Conservation (phyloP, 1,284 basidiomycete species). For the Kwoniella shivajii region DNA sequence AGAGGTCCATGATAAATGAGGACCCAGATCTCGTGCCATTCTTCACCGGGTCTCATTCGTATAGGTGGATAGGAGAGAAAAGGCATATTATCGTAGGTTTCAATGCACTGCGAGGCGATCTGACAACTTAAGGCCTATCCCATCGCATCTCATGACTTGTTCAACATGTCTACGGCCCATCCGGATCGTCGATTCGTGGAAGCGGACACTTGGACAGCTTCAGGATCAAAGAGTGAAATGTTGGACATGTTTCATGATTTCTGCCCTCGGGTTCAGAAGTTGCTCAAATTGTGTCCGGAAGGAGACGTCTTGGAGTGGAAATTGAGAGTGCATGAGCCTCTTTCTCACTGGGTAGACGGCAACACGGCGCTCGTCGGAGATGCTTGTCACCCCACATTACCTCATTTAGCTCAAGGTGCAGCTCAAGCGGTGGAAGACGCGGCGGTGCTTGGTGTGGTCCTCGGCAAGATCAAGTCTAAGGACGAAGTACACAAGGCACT, state of each 20-base stretch:
- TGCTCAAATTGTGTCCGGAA: conserved; percentile 48
- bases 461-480: conserved; percentile 42
- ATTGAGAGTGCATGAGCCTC: conserved; percentile 48
- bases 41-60: conserved; percentile 41
- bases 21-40: conserved; percentile 51
- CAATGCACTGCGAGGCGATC: background rate
- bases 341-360: conserved; percentile 48
- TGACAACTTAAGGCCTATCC: conserved; percentile 43
- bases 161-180: conserved; percentile 53
- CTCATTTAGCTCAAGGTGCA: conserved; percentile 51
- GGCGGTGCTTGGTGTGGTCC: conserved; percentile 46
- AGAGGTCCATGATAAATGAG: conserved; percentile 40
- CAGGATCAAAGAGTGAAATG: conserved; percentile 47
- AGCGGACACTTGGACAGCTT: conserved; percentile 49
- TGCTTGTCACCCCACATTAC: conserved; percentile 48
- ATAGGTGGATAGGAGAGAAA: conserved; percentile 53
- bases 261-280: conserved; percentile 50
- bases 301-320: conserved; percentile 54
- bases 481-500: conserved; percentile 48
- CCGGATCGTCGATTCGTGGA: conserved; percentile 49
- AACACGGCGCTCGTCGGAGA: conserved; percentile 42
- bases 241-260: conserved; percentile 48
- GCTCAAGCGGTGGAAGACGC: conserved; percentile 54
- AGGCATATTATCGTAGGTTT: conserved; percentile 49
- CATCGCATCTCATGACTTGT: conserved; percentile 43